A percentile compares a stretch with the other conserved stretches of the same genome.
Conservation (phyloP, 345 rosid species). For the Aethionema arabicum region DNA sequence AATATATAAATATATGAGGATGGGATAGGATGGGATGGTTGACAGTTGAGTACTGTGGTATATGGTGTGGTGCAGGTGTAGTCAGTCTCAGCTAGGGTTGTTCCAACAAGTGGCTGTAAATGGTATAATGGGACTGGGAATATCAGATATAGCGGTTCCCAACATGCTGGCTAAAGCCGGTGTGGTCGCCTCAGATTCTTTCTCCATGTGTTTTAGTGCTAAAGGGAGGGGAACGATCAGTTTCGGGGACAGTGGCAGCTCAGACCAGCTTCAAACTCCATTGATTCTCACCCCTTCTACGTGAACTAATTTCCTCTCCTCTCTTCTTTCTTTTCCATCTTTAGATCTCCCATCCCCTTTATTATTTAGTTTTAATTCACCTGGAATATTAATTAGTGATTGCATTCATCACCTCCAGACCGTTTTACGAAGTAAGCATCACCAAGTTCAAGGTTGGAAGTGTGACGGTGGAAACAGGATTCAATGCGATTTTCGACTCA, state of each 20-base stretch:
- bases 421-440: conserved; percentile 70
- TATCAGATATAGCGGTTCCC: conserved; percentile 70
- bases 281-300: conserved; percentile 46
- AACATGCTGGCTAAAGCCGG: conserved; percentile 75
- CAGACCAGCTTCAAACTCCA: conserved; percentile 80
- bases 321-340: background rate
- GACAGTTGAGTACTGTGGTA: no score
- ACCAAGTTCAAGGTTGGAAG: conserved; percentile 57
- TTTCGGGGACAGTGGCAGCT: conserved; percentile 87
- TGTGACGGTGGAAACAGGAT: conserved; percentile 45
- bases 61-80: conserved; percentile 59
- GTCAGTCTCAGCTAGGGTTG: conserved; percentile 67
- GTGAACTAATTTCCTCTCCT: conserved; percentile 40
- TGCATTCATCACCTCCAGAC: conserved; percentile 36
- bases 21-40: no score
- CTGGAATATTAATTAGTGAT: background rate
- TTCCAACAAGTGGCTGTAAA: conserved; percentile 74
- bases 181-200: conserved; percentile 53
- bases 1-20: no score
- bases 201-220: conserved; percentile 84
- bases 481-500: conserved; percentile 74
- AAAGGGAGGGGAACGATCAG: conserved; percentile 80
- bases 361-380: background rate
- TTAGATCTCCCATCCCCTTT: no score
- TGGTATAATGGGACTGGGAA: conserved; percentile 89